Base-by-base conservation (phyloP, 805 yeast genomes). In the Vanderwaltozyma tropicalis region DNA sequence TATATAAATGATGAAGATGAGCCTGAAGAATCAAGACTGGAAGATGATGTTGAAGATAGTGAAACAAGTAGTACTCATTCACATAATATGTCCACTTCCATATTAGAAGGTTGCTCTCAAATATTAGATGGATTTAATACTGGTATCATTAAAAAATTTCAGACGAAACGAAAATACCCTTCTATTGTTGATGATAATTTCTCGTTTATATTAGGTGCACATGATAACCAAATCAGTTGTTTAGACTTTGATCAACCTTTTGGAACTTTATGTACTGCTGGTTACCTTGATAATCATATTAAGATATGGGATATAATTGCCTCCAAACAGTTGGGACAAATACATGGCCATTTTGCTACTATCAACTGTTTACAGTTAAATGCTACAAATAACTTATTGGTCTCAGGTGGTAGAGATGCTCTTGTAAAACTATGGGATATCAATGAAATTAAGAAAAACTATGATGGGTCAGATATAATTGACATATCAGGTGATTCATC, bases 241-340 rank as follows among this genome's bases (percentile, higher is more conserved):
- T 53, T 81, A 40, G 87, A 78, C 45, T 80, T 80, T 52, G 85
- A 80, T 52, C 65, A 69, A 16, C 87, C 88, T 12, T 80, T 76
- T 55, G 86, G 86, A 2, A 76, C 78, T 1, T 48, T 85, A 58
- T 86, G 84, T 1, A 73, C 88, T 15, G 85, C 95, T 0, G 57
- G 50, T 5, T 73, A 87, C 5, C 62, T 76, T 49, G 95, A 86
- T 53, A 83, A 78, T 53, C 74, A 82, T 0, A 81, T 86, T 7
- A 70, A 79, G 45, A 82, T 87, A 6, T 86, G 95, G 95, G 94
- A 87, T 62, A 58, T 81, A 48, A 71, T 77, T 24, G 64, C 71
- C 15, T 69, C 74, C 7, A 64, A 63, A 41, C 68, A 71, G 33
- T 46, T 62, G n/a, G 76, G 78, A 2, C 50, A 64, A 24, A 63